Percentiles rank a stretch among this genome's conserved stretches.
These are phyloP conservation scores for Phaseolus coccineus DNA, from an alignment of 331 rosid species.

Conservation along the genomic window DNA sequence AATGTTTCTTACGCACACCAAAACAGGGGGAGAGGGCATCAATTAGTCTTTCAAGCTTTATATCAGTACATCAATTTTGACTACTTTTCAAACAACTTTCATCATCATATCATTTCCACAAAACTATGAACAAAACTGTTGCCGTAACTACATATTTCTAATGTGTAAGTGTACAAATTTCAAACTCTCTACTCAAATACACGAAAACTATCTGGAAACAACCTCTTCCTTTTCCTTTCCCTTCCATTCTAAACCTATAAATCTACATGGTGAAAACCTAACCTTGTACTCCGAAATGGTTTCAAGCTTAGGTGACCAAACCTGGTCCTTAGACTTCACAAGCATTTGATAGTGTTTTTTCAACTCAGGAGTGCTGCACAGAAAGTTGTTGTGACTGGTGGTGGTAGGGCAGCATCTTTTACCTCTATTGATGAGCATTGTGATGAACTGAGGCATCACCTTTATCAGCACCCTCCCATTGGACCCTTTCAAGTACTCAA, in stretches of 20 bases:
- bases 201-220: not conserved
- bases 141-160: not conserved
- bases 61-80: not conserved
- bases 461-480: constrained; percentile 69
- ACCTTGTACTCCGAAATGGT: constrained; percentile 74
- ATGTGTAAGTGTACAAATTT: no score
- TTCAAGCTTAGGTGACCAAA: constrained; percentile 89
- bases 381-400: not conserved
- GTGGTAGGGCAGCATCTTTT: not conserved
- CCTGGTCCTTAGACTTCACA: constrained; percentile 74
- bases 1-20: no score
- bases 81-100: not conserved
- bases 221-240: constrained; percentile 49
- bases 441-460: constrained; percentile 79
- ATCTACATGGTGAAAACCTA: constrained; percentile 67
- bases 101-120: not conserved
- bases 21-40: no score
- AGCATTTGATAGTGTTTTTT: constrained; percentile 79
- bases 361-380: constrained; percentile 89
- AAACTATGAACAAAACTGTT: not conserved
- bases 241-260: constrained; percentile 68
- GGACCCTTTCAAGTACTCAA: constrained; percentile 67
- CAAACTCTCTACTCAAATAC: not conserved
- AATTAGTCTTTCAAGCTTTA: not conserved
- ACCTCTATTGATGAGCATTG: constrained; percentile 50